A percentile compares a stretch with the other conserved stretches of the same genome.
Evolutionary conservation across 1,139 yeast genomes (phyloP).

Genomic region (Taphrina pruni): DNA sequence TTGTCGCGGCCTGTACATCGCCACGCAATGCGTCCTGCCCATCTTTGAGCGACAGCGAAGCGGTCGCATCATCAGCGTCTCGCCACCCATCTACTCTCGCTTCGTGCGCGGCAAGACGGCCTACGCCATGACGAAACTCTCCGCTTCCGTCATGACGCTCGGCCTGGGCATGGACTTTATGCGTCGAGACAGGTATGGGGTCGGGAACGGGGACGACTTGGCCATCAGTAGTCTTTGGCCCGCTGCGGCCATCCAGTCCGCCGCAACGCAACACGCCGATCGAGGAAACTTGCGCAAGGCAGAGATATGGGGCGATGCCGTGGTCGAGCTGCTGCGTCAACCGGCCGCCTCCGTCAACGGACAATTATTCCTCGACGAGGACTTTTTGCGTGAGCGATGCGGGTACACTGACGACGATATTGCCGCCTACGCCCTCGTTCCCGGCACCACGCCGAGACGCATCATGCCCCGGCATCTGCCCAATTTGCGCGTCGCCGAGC

Average conservation of each 20-base stretch:
- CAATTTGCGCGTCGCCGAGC: conserved; percentile 22
- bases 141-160: conserved; percentile 7
- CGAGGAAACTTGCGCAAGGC: conserved; percentile 2
- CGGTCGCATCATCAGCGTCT: conserved; percentile 21
- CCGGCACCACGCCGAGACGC: conserved; percentile 27
- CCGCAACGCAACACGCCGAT: conserved; percentile 24
- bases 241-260: conserved; percentile 24
- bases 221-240: conserved; percentile 32
- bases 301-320: conserved; percentile 25
- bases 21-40: conserved; percentile 18
- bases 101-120: conserved; percentile 31
- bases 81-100: conserved; percentile 31
- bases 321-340: not conserved
- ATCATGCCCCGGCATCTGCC: conserved; percentile 32
- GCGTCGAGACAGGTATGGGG: not conserved
- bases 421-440: conserved; percentile 22
- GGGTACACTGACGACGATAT: conserved; percentile 22
- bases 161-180: conserved; percentile 15
- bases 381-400: conserved; percentile 17
- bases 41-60: not conserved
- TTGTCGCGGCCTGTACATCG: conserved; percentile 19
- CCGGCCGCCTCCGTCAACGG: conserved; percentile 8
- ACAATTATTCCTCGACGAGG: conserved; percentile 18
- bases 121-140: conserved; percentile 25
- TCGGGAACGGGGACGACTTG: not conserved